phyloP scores from a whole-genome alignment of 345 rosid species.

The Eucalyptus tenuipes region DNA sequence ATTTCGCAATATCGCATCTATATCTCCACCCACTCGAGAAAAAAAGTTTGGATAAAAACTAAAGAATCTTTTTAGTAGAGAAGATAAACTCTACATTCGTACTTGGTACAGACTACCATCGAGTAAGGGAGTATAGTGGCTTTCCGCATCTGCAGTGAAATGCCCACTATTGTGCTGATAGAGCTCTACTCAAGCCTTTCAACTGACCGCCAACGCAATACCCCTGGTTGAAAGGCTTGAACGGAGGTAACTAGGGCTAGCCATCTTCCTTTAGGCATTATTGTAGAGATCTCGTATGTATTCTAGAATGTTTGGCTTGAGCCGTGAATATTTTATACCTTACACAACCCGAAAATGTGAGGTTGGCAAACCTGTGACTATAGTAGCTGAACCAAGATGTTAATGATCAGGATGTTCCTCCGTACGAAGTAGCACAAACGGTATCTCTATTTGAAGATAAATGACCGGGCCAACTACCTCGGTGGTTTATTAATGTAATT shows the following conservation, averaged over 20 bases:
- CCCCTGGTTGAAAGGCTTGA: too few relatives aligned
- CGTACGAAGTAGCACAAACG: background rate
- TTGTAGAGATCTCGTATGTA: background rate
- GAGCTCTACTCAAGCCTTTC: too few relatives aligned
- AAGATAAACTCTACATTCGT: too few relatives aligned
- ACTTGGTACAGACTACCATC: fast-evolving
- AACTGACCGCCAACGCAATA: too few relatives aligned
- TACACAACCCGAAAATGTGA: background rate
- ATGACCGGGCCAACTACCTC: background rate
- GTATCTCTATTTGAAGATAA: too few relatives aligned
- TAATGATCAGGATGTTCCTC: background rate
- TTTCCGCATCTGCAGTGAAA: too few relatives aligned
- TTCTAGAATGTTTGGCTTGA: background rate
- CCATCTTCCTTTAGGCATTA: background rate
- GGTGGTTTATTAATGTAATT: background rate
- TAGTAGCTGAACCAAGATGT: background rate
- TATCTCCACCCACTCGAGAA: too few relatives aligned
- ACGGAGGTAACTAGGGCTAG: background rate
- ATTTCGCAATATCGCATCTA: too few relatives aligned
- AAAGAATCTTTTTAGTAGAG: too few relatives aligned
- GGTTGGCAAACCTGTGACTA: background rate
- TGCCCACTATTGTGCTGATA: too few relatives aligned
- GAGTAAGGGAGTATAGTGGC: too few relatives aligned
- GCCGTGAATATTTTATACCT: background rate
- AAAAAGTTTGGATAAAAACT: too few relatives aligned